A percentile compares a stretch with the other conserved stretches of the same genome.
phyloP scores from a whole-genome alignment of 805 yeast species.

The Teunomyces tritomae region DNA sequence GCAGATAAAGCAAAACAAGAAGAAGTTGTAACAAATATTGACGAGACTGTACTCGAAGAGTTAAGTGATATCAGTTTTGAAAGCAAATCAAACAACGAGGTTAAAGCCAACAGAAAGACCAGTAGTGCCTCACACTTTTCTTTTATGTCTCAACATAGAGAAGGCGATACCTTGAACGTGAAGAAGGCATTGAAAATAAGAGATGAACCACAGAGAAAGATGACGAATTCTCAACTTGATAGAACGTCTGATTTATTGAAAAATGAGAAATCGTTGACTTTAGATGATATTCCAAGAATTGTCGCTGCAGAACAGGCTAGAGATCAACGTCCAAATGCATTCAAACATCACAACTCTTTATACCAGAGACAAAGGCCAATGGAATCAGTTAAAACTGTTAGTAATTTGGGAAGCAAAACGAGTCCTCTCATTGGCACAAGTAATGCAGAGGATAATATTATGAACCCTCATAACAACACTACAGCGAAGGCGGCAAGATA shows the following conservation, averaged over 20 bases:
- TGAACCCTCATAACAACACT: constrained; percentile 6
- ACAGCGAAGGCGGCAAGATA: constrained; percentile 37
- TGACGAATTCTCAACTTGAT: constrained; percentile 42
- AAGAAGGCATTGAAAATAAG: constrained; percentile 27
- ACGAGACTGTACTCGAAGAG: constrained; percentile 15
- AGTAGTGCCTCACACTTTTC: constrained; percentile 29
- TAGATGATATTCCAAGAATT: constrained; percentile 95
- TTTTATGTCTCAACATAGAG: constrained; percentile 21
- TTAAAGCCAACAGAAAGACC: constrained; percentile 12
- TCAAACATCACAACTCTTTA: constrained; percentile 66
- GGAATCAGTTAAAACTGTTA: constrained; percentile 22
- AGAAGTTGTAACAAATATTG: constrained; percentile 14
- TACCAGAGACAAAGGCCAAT: constrained; percentile 32
- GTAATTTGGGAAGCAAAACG: constrained; percentile 6
- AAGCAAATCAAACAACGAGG: background rate
- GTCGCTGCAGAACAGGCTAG: constrained; percentile 97
- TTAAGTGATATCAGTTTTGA: constrained; percentile 9
- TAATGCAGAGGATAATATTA: constrained; percentile 10
- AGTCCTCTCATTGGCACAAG: constrained; percentile 9
- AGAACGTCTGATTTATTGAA: constrained; percentile 69
- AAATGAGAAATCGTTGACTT: constrained; percentile 80
- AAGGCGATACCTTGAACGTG: constrained; percentile 25
- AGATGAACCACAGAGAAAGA: constrained; percentile 38
- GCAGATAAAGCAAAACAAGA: constrained; percentile 39
- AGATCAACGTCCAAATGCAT: constrained; percentile 89